Evolutionary conservation across 73 alveolate species (phyloP).

Genomic region (Tetrahymena thermophila): DNA sequence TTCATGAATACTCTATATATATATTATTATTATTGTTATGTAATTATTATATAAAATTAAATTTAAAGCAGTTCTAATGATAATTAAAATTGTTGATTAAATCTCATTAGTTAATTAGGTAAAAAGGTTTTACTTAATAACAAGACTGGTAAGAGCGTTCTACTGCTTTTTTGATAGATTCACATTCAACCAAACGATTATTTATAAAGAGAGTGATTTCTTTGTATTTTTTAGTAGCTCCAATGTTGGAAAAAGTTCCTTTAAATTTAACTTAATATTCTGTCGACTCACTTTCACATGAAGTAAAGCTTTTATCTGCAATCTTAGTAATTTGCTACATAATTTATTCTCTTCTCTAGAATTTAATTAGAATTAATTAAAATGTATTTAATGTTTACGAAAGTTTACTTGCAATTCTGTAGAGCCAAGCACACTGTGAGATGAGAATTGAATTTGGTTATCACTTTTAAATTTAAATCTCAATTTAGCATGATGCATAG

Average conservation of each 20-base stretch:
- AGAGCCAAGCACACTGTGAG: not conserved
- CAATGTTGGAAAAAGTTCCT: slow-evolving; percentile 4
- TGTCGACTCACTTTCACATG: not conserved
- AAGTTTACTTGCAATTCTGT: not conserved
- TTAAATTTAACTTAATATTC: not conserved
- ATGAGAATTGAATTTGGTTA: slow-evolving; percentile 3
- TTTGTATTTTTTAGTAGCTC: slow-evolving; percentile 35
- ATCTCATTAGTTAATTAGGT: slow-evolving; percentile 3
- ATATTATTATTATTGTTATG: no score
- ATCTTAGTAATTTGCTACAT: not conserved
- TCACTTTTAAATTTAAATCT: slow-evolving; percentile 11
- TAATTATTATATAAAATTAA: no score
- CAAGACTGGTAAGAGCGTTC: slow-evolving; percentile 42
- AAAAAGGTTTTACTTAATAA: slow-evolving; percentile 4
- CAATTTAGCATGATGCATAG: slow-evolving; percentile 9
- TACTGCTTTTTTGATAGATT: slow-evolving; percentile 48
- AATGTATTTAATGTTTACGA: not conserved
- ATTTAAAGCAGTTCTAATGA: not conserved
- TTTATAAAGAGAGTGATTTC: slow-evolving; percentile 63
- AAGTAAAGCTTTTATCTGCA: not conserved
- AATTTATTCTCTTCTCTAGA: not conserved
- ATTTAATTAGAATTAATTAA: not conserved
- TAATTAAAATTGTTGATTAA: not conserved
- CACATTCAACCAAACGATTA: slow-evolving; percentile 69
- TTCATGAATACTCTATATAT: not conserved